Evolutionary conservation across 1,284 basidiomycete genomes (phyloP).

Genomic region (Malassezia nana): DNA sequence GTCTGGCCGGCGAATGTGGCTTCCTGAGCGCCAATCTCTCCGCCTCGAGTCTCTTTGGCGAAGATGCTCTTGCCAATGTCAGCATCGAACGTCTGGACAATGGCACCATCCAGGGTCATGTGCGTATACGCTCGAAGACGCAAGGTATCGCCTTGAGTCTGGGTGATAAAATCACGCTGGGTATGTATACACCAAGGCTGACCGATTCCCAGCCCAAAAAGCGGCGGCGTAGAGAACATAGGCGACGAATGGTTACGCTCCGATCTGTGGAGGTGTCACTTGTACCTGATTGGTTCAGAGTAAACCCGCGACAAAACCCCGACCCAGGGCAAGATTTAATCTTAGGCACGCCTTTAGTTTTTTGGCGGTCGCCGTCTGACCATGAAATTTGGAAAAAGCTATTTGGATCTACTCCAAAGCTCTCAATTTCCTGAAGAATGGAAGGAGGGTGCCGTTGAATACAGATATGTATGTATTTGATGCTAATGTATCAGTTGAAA

Average conservation of each 20-base stretch:
- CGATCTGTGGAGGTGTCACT: not conserved
- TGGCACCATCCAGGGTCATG: conserved; percentile 46
- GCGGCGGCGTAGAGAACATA: not conserved
- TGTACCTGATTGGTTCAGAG: not conserved
- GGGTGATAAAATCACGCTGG: conserved; percentile 65
- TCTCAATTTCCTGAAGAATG: conserved; percentile 63
- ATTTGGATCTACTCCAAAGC: conserved; percentile 58
- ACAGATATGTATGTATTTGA: conserved; percentile 58
- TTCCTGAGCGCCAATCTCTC: conserved; percentile 91
- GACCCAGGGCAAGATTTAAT: too few relatives aligned
- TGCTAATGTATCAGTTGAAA: conserved; percentile 59
- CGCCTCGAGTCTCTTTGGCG: conserved; percentile 82
- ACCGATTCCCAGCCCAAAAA: conserved; percentile 14
- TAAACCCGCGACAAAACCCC: too few relatives aligned
- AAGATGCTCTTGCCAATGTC: conserved; percentile 92
- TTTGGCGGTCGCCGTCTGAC: too few relatives aligned
- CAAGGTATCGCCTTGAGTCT: conserved; percentile 71
- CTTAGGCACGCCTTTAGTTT: too few relatives aligned
- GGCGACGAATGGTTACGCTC: too few relatives aligned
- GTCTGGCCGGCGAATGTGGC: conserved; percentile 79
- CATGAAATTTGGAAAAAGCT: conserved; percentile 77
- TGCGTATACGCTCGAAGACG: conserved; percentile 43
- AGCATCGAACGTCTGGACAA: conserved; percentile 80
- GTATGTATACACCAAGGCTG: not conserved
- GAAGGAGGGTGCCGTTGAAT: conserved; percentile 70